Evolutionary conservation across 768 basidiomycete genomes (phyloP).

Genomic region (Leccinum uliginosum): DNA sequence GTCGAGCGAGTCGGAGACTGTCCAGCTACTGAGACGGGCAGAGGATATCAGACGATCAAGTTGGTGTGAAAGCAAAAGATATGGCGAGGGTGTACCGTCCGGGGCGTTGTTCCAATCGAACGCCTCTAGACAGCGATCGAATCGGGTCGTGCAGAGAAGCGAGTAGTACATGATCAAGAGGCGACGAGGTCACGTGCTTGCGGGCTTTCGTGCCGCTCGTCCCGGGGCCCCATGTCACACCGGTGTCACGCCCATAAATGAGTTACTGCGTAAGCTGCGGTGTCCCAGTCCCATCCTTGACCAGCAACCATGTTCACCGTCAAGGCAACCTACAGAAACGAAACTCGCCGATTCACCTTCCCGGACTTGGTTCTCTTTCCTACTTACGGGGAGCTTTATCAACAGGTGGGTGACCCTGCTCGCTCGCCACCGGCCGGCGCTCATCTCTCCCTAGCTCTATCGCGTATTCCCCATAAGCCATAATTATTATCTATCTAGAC

Average conservation of each 20-base stretch:
- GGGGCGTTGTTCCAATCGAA: constrained; percentile 56
- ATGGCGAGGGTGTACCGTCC: constrained; percentile 48
- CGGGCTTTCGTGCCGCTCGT: background rate
- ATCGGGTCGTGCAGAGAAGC: constrained; percentile 55
- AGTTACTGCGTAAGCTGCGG: constrained; percentile 17
- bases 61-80: constrained; percentile 60
- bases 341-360: constrained; percentile 68
- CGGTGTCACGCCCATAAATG: constrained; percentile 22
- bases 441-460: constrained; percentile 47
- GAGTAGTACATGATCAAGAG: constrained; percentile 19
- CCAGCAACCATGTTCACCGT: constrained; percentile 60
- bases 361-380: constrained; percentile 51
- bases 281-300: constrained; percentile 12
- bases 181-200: background rate
- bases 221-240: constrained; percentile 11
- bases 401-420: constrained; percentile 46
- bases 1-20: constrained; percentile 30
- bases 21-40: constrained; percentile 50
- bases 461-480: constrained; percentile 64
- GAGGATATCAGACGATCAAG: constrained; percentile 54
- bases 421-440: constrained; percentile 8
- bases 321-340: constrained; percentile 70
- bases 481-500: constrained; percentile 58
- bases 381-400: constrained; percentile 53
- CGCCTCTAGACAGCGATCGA: constrained; percentile 45